Base-by-base conservation (phyloP, 306 rosid genomes). In the Bauhinia variegata region DNA sequence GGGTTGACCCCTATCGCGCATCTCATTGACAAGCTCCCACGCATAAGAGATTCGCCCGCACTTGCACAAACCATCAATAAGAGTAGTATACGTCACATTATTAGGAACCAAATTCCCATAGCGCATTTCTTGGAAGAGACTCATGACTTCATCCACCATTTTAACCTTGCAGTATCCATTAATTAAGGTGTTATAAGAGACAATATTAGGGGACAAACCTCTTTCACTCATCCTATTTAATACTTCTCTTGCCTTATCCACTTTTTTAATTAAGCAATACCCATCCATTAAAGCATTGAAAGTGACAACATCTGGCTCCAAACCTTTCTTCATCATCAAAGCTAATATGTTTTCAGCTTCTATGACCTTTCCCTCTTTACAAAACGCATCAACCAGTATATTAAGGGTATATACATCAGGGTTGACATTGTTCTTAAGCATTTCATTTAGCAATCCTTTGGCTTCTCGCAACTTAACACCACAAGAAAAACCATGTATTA, bases 391-490 rank as follows among this genome's bases (percentile, higher is more conserved):
- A 30, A 71, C 12, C 19, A 71, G n/a, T 5, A 48, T 28, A 18
- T 8, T 71, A 23, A 15, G 67, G 5, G 70, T 60, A 14, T 4
- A 11, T 5, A 52, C 70, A 51, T 75, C 16, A 8, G 69, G 68
- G 2, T 12, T 18, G 11, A 77, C 41, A 4, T 15, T 54, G 30
- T 17, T 31, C 18, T 6, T 9, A 8, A 39, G 4, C 73, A 70
- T 70, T 17, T 65, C 73, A 16, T 38, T 53, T 1, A 70, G 23
- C 50, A 77, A 41, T 7, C 13, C 15, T 4, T 30, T 14, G 8
- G 43, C 81, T 49, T 71, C 77, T 48, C 50, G 55, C 71, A 77
- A 67, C 7, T 41, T n/a, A 8, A 77, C 73, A 1, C 33, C 12
- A n/a, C 8, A 11, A 4, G 56, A 63, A 4, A 41, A 23, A 5